Percentiles rank a stretch among this genome's conserved stretches.
Evolutionary conservation across 2,329 filamentous ascomycete species (phyloP).

Genomic region (Lasiodiplodia hormozganensis): DNA sequence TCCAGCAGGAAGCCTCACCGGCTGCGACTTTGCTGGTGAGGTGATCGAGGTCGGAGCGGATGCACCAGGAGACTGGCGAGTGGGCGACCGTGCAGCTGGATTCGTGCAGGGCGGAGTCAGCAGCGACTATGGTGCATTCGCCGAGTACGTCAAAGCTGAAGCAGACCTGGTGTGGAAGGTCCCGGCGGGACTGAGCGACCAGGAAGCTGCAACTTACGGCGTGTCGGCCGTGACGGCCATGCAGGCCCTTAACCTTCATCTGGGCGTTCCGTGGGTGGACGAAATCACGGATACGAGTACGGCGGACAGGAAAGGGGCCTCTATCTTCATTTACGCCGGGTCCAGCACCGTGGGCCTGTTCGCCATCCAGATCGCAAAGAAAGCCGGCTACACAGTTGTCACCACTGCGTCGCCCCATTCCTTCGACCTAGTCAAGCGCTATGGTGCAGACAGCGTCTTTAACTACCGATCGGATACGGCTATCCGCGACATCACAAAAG

Average conservation of each 20-base stretch:
- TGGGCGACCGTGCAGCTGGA: background rate
- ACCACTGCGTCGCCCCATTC: constrained; percentile 53
- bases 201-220: background rate
- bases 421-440: constrained; percentile 49
- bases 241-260: constrained; percentile 1
- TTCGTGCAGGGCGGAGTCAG: background rate
- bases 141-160: background rate
- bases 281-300: background rate
- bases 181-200: background rate
- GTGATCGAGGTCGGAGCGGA: background rate
- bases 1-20: no score
- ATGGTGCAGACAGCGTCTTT: constrained; percentile 42
- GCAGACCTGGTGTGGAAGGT: background rate
- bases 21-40: background rate
- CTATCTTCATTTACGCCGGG: constrained; percentile 60
- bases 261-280: constrained; percentile 30
- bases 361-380: constrained; percentile 54
- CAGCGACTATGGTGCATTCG: background rate
- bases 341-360: constrained; percentile 55
- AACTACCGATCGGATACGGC: constrained; percentile 2
- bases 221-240: background rate
- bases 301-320: background rate
- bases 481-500: constrained; percentile 17
- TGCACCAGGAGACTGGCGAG: background rate
- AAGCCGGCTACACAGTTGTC: constrained; percentile 55